These are phyloP conservation scores for Gracilaria domingensis DNA, from an alignment of 23 red algal species.

Conservation along the genomic window DNA sequence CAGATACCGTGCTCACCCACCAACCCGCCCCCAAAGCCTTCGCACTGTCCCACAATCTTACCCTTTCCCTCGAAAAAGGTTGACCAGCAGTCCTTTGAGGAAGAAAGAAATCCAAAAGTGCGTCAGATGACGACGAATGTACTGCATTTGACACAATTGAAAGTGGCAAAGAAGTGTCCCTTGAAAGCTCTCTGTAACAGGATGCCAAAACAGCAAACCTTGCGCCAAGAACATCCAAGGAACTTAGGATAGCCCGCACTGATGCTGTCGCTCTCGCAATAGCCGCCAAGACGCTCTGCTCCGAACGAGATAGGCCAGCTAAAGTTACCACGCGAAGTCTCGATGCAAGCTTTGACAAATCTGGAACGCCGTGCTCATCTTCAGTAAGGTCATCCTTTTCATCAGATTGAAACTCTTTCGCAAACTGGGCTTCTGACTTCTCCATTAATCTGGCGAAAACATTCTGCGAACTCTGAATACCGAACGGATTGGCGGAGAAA, in stretches of 20 bases:
- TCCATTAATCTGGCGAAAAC: conserved; percentile 57
- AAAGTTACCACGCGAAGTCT: conserved; percentile 43
- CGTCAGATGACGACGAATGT: conserved; percentile 74
- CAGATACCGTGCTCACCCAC: conserved; percentile 61
- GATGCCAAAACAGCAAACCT: conserved; percentile 63
- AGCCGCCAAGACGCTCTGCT: conserved; percentile 50
- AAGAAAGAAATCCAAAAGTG: conserved; percentile 71
- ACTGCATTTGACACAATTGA: conserved; percentile 63
- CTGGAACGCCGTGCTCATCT: conserved; percentile 12
- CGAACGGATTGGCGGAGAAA: conserved; percentile 19
- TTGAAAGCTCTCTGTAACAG: conserved; percentile 36
- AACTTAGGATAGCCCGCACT: conserved; percentile 28
- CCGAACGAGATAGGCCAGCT: conserved; percentile 49
- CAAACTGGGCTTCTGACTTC: conserved; percentile 48
- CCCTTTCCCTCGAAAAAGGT: neutral
- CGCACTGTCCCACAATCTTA: conserved; percentile 48
- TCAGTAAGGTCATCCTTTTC: conserved; percentile 6
- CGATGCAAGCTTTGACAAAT: conserved; percentile 43
- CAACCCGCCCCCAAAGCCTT: conserved; percentile 70
- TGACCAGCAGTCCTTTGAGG: conserved; percentile 2
- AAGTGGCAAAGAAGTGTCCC: conserved; percentile 26
- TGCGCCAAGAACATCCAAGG: conserved; percentile 58
- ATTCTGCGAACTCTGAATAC: conserved; percentile 10
- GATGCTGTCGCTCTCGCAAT: conserved; percentile 46
- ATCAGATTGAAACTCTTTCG: neutral